Base-by-base conservation (phyloP, 805 yeast species). In the Starmerella scarabaei region DNA sequence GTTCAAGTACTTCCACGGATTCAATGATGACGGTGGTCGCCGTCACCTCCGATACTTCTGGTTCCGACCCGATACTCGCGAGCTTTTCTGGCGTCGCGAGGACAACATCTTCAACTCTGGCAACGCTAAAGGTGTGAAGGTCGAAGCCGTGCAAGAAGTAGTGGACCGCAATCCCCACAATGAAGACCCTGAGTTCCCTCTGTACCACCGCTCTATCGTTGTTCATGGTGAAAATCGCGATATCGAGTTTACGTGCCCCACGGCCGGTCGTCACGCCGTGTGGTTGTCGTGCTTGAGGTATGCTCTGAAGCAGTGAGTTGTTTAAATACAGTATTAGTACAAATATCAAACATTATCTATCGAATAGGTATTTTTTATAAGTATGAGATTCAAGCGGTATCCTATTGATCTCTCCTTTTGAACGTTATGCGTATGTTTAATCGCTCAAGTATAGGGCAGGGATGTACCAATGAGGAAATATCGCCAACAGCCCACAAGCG, bases 31-130 rank as follows among this genome's bases (percentile, higher is more conserved):
- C 32, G 69, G 79, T 1, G 91, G 84, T 37, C 71, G 72, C 31
- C 72, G 95, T 44, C 98, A 88, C 55, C 91, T 80, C 55, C 71
- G 96, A 49, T 88, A 74, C 63, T 88, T 88, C 69, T 91, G 97
- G 97, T 73, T 91, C 33, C 94, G 88, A 60, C 97, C 98, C 3
- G 86, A 86, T 59, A 79, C 91, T 7, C 63, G 84, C 65, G 83
- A 94, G 0, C 65, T 88, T 35, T 85, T 83, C 59, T 88, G 98
- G 98, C 77, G 88, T 3, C 68, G 72, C 4, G 68, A 75, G 11
- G 82, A 81, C 53, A 96, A 96, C 1, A 56, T 80, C 35, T 77
- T 80, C 49, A 80, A 84, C 5, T 69, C 69, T 2, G 73, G 71
- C 24, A 75, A 71, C 52, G 80, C 93, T 3, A 73, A 77, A 50